Evolutionary conservation across 352 stramenopile species (phyloP).

Genomic region (Hyaloperonospora brassicae): DNA sequence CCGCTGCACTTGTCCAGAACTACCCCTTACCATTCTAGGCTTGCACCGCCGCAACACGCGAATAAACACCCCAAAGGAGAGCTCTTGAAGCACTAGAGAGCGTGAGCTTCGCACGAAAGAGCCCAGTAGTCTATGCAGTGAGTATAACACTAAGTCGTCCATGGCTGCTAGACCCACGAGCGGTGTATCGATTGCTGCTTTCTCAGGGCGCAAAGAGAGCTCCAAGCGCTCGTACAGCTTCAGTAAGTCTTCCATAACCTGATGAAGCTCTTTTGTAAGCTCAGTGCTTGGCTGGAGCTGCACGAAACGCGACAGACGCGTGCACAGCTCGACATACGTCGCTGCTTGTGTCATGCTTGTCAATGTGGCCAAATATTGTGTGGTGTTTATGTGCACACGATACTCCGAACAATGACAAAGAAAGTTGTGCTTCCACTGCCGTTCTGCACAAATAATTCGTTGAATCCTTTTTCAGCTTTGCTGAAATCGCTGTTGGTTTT

Average conservation of each 20-base stretch:
- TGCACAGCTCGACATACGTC: conserved; percentile 50
- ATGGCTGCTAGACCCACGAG: conserved; percentile 29
- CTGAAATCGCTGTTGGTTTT: no score
- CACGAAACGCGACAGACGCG: conserved; percentile 57
- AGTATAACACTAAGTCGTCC: conserved; percentile 58
- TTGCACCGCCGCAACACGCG: conserved; percentile 31
- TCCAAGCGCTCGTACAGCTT: conserved; percentile 27
- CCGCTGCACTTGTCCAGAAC: conserved; percentile 10
- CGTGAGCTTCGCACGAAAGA: conserved; percentile 18
- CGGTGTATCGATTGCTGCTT: conserved; percentile 1
- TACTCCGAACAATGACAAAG: no score
- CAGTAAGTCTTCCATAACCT: conserved; percentile 24
- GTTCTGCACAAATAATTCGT: no score
- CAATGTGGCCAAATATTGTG: neutral
- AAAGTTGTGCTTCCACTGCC: no score
- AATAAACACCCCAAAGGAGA: conserved; percentile 17
- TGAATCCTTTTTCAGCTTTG: no score
- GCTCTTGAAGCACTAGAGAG: conserved; percentile 19
- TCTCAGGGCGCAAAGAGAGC: neutral
- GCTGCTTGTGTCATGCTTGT: conserved; percentile 28
- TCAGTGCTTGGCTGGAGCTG: conserved; percentile 21
- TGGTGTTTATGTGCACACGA: neutral
- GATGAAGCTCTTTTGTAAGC: conserved; percentile 14
- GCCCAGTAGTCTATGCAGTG: conserved; percentile 52
- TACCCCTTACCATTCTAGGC: conserved; percentile 17